phyloP scores from a whole-genome alignment of 331 rosid species.

The Saraca asoca region DNA sequence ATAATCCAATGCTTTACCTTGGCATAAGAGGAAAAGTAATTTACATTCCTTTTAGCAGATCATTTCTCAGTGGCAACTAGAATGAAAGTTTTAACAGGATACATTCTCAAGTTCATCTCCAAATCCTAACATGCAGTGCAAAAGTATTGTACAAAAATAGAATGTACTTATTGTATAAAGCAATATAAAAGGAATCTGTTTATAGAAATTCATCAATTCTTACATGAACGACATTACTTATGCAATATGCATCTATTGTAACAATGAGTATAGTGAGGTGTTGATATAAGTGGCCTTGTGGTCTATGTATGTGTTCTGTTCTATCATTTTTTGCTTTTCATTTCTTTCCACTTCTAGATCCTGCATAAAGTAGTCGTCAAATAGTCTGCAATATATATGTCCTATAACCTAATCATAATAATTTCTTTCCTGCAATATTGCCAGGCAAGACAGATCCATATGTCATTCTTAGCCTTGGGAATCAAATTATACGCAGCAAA shows the following conservation, averaged over 20 bases:
- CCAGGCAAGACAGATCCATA: conserved; percentile 97
- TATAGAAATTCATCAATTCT: background rate
- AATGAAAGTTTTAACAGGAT: background rate
- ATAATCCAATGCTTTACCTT: background rate
- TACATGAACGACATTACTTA: background rate
- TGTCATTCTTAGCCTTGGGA: conserved; percentile 77
- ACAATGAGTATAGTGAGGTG: conserved; percentile 1
- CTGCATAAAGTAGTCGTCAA: background rate
- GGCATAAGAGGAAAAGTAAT: conserved; percentile 3
- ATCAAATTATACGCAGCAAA: conserved; percentile 87
- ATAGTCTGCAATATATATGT: conserved; percentile 9
- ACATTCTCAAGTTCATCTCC: background rate
- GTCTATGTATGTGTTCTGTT: conserved; percentile 7
- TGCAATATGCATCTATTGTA: background rate
- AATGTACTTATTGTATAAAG: background rate
- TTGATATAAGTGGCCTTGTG: background rate
- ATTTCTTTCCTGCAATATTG: conserved; percentile 9
- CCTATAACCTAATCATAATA: conserved; percentile 7
- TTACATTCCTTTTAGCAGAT: background rate
- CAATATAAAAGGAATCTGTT: background rate
- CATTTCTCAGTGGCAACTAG: background rate
- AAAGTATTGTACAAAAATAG: background rate
- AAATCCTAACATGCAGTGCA: background rate
- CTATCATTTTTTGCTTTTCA: background rate
- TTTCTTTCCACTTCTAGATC: background rate